Base-by-base conservation (phyloP, 176 grass and related monocot genomes). In the Canna indica region DNA sequence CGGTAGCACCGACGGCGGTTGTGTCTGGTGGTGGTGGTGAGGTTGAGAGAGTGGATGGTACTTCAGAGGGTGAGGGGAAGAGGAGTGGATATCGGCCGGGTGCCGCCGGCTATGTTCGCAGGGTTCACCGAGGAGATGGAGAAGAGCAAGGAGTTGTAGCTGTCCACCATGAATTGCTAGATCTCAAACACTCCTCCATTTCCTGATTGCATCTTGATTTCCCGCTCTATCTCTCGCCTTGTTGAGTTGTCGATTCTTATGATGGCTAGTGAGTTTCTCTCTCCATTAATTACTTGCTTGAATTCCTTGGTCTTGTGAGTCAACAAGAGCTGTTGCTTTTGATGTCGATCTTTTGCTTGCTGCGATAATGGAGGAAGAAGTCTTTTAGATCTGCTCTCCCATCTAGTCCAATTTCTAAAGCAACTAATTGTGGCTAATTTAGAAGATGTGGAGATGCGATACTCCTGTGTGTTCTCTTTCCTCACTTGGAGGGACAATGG, bases 151-250 rank as follows among this genome's bases (percentile, higher is more conserved):
- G 35, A 24, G 30, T 30, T 18, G 31, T 45, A 68, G 26, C 26
- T 53, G n/a, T 69, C 64, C 29, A 77, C 65, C 75, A 77, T 69
- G 75, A 77, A 77, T 32, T 77, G 48, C 20, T 68, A 65, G 25
- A 77, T 68, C 50, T 77, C 75, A 10, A 65, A 77, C 17, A 77
- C 75, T 68, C 75, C 64, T 69, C 65, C 75, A 46, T 69, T 44
- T 8, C 64, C 75, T 0, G 75, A 77, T 32, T 77, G 75, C 75
- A 77, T 77, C 65, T 68, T 42, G 0, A 27, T 38, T 20, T 8
- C 28, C 13, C 36, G 13, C 24, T 9, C 25, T 45, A n/a, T n/a
- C n/a, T 36, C 14, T 24, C 36, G 26, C 4, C 65, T 41, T 4
- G 36, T 16, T 14, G 52, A 56, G 20, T 7, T 56, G 18, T 11